Evolutionary conservation across 2,329 filamentous ascomycete genomes (phyloP).

Genomic region (Penicillium occitanis): DNA sequence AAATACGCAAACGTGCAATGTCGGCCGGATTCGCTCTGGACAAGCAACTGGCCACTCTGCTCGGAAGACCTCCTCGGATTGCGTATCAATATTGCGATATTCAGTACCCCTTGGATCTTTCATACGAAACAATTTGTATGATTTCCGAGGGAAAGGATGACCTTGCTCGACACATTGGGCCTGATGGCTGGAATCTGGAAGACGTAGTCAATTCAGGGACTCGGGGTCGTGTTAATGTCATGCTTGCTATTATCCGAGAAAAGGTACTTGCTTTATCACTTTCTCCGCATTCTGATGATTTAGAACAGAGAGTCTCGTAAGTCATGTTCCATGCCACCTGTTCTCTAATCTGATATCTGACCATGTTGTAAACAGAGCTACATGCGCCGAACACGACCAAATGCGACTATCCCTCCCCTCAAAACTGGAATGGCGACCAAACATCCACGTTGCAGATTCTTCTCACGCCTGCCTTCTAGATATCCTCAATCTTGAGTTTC

Average conservation of each 20-base stretch:
- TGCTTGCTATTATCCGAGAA: slow-evolving; percentile 14
- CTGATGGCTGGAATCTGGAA: slow-evolving; percentile 28
- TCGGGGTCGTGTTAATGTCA: slow-evolving; percentile 19
- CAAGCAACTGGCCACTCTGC: slow-evolving; percentile 48
- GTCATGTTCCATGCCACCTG: not conserved
- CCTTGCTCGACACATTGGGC: slow-evolving; percentile 21
- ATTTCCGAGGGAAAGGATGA: slow-evolving; percentile 20
- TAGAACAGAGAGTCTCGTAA: slow-evolving; percentile 18
- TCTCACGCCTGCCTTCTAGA: slow-evolving; percentile 23
- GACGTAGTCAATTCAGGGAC: slow-evolving; percentile 17
- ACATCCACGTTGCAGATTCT: slow-evolving; percentile 11
- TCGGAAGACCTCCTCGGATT: slow-evolving; percentile 49
- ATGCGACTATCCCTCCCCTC: slow-evolving; percentile 9
- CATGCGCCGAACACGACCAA: slow-evolving; percentile 15
- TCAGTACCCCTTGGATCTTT: slow-evolving; percentile 25
- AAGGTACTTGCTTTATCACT: slow-evolving; percentile 20
- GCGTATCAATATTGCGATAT: slow-evolving; percentile 38
- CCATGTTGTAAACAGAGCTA: not conserved
- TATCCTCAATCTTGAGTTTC: slow-evolving; percentile 25
- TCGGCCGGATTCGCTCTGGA: slow-evolving; percentile 44
- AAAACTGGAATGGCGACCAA: slow-evolving; percentile 17
- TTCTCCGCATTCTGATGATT: slow-evolving; percentile 17
- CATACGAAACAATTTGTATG: slow-evolving; percentile 24
- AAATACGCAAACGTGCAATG: slow-evolving; percentile 41
- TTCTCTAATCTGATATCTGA: not conserved